Base-by-base conservation (phyloP, 225 moss, liverwort and hornwort genomes). In the Straminergon stramineum region DNA sequence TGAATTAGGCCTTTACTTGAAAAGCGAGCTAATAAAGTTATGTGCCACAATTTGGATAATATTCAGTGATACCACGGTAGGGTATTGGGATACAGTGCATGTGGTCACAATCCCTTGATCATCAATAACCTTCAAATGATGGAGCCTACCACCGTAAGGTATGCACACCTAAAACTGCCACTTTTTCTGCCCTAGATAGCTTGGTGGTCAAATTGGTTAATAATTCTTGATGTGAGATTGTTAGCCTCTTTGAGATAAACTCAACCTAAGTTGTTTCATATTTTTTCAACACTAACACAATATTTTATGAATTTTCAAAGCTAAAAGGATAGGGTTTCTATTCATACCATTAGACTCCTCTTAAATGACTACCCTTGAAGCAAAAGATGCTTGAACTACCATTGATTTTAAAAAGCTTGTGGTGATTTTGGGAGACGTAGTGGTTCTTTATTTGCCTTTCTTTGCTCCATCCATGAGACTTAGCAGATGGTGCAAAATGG, bases 151-250 rank as follows among this genome's bases (percentile, higher is more conserved):
- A 70, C 0, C 0, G 0, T 39, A 39, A 15, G 13, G 2, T 26
- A 24, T 39, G 24, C 1, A 24, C 41, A 39, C 15, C 15, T 14
- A 70, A 70, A 39, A 39, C 0, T 6, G 4, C 37, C 1, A 68
- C 13, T n/a, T n/a, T n/a, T 22, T n/a, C 1, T 37, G 7, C 22
- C 10, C 7, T 0, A 0, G 4, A n/a, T 69, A 69, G 69, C 2
- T 22, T 23, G 23, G 69, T n/a, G n/a, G 13, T 39, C 23, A 23
- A 13, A 69, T 69, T 23, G 68, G 12, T n/a, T 6, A 11, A 39
- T 6, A 11, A 39, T n/a, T 69, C n/a, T 69, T 69, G n/a, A 13
- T n/a, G 7, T 69, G 69, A 69, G n/a, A 69, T n/a, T 69, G 13
- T 23, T 69, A 23, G 13, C 22, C 13, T n/a, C 22, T 2, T 13